phyloP scores from a whole-genome alignment of 331 rosid species.

The Acacia pycnantha region DNA sequence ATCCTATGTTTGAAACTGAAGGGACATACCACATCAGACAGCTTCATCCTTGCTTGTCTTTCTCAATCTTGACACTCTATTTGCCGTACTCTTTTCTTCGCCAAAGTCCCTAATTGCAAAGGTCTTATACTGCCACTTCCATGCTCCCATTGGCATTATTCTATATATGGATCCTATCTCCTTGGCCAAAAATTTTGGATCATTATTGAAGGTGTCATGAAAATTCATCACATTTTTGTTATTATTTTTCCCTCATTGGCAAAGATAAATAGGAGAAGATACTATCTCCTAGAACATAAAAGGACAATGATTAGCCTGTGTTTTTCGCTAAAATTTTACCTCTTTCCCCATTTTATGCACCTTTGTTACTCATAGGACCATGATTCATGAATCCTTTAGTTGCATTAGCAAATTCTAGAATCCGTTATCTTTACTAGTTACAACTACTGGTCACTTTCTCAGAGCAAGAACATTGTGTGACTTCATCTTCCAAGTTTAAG shows the following conservation, averaged over 20 bases:
- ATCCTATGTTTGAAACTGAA: constrained; percentile 5
- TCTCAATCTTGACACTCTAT: neutral
- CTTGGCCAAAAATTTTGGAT: neutral
- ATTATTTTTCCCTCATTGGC: neutral
- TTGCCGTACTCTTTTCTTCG: neutral
- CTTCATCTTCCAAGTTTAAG: neutral
- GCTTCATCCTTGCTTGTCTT: neutral
- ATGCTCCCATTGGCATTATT: neutral
- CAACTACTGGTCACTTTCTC: neutral
- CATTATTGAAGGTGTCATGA: neutral
- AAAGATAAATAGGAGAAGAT: neutral
- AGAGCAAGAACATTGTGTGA: neutral
- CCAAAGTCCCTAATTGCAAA: neutral
- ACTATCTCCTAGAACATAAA: neutral
- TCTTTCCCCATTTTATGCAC: neutral
- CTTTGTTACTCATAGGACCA: neutral
- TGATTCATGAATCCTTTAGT: neutral
- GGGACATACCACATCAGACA: neutral
- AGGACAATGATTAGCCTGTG: neutral
- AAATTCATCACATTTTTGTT: neutral
- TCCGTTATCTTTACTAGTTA: neutral
- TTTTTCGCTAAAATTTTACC: neutral
- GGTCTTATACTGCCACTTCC: neutral
- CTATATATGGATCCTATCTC: neutral
- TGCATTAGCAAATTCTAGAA: neutral